These are phyloP conservation scores for Aspergillus thermomutatus DNA, from an alignment of 2,329 filamentous ascomycete genomes.

Conservation along the genomic window DNA sequence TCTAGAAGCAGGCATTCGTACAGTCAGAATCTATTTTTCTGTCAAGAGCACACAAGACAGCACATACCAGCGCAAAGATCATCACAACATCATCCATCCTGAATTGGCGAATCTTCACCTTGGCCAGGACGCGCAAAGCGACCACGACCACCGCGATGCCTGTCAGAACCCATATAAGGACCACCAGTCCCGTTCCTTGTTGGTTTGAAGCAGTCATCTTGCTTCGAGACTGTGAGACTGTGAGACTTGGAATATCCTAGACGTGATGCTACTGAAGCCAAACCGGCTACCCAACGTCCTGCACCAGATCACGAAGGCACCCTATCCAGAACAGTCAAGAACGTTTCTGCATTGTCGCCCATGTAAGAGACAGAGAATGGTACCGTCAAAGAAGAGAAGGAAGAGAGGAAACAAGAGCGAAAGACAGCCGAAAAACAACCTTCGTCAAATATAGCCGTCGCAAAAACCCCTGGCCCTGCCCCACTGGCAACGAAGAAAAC, in stretches of 20 bases:
- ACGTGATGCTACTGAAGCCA: no score
- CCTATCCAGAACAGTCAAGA: no score
- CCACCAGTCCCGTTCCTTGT: background rate
- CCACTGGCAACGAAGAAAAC: no score
- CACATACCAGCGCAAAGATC: constrained; percentile 6
- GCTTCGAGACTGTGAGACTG: background rate
- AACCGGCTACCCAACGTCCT: background rate
- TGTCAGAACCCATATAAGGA: background rate
- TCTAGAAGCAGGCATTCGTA: no score
- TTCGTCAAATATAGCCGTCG: no score
- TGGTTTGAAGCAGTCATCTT: background rate
- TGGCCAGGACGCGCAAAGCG: constrained; percentile 4
- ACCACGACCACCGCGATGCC: constrained; percentile 1
- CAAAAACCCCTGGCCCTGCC: background rate
- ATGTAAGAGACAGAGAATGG: background rate
- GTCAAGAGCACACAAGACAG: background rate
- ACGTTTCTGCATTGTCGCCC: background rate
- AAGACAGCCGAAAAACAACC: no score
- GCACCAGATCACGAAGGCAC: no score
- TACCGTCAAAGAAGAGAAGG: background rate
- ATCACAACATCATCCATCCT: constrained; percentile 10
- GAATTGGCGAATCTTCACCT: constrained; percentile 8
- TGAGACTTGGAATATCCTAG: background rate
- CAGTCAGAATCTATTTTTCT: no score
- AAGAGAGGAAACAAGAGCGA: background rate